Percentiles rank a stretch among this genome's conserved stretches.
Conservation (phyloP, 129 eudicot species). For the Kitagawia praeruptora region DNA sequence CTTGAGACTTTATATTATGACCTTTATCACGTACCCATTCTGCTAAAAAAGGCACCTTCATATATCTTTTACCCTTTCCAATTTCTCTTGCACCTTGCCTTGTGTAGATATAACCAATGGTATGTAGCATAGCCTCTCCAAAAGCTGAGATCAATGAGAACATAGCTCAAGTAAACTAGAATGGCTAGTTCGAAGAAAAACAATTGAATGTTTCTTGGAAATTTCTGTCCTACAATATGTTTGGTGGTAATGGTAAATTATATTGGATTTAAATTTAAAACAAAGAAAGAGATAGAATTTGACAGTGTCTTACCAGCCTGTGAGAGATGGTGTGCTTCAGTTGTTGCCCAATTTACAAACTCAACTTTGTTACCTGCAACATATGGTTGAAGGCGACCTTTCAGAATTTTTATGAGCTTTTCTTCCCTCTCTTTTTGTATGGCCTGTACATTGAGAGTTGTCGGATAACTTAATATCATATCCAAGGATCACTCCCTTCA, state of each 20-base stretch:
- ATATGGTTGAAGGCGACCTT: slow-evolving; percentile 34
- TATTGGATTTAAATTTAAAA: not conserved
- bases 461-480: not conserved
- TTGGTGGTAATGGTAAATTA: not conserved
- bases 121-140: slow-evolving; percentile 53
- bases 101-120: slow-evolving; percentile 51
- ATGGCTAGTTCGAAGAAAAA: not conserved
- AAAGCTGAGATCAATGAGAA: slow-evolving; percentile 27
- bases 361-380: slow-evolving; percentile 31
- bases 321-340: slow-evolving; percentile 42
- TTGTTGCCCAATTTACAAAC: slow-evolving; percentile 36
- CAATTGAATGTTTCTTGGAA: not conserved
- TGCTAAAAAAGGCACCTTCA: slow-evolving; percentile 49
- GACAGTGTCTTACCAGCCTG: slow-evolving; percentile 34
- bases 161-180: not conserved
- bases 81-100: slow-evolving; percentile 52
- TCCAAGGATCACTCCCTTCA: slow-evolving; percentile 27
- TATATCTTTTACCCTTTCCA: slow-evolving; percentile 36
- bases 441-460: slow-evolving; percentile 18
- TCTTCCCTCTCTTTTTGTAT: slow-evolving; percentile 44
- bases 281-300: not conserved
- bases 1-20: slow-evolving; percentile 40
- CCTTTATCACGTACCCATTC: slow-evolving; percentile 58
- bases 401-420: slow-evolving; percentile 34
- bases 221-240: not conserved